Conservation (phyloP, 306 rosid genomes). For the Cucurbita moschata region DNA sequence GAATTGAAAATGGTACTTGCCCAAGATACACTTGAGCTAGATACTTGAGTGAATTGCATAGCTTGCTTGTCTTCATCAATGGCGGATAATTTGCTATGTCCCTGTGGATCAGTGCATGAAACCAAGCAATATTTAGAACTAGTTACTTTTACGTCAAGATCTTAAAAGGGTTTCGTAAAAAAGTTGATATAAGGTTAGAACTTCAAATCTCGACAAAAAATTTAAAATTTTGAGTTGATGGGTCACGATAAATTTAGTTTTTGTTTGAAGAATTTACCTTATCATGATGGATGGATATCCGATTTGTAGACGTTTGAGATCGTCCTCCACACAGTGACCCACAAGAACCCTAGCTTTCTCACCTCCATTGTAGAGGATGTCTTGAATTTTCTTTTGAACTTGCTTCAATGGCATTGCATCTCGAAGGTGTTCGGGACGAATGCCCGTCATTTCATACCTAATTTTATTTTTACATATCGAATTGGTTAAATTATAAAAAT, state of each 20-base stretch:
- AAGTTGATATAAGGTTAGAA: too few relatives aligned
- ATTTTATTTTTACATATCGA: background rate
- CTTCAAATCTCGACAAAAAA: too few relatives aligned
- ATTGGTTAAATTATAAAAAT: background rate
- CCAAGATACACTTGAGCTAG: constrained; percentile 84
- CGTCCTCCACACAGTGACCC: constrained; percentile 76
- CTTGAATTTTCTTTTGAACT: constrained; percentile 75
- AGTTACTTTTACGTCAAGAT: too few relatives aligned
- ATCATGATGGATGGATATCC: constrained; percentile 49
- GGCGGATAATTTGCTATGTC: constrained; percentile 96
- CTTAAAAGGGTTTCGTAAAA: too few relatives aligned
- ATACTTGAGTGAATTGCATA: constrained; percentile 86
- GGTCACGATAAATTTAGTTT: background rate
- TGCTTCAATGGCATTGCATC: constrained; percentile 67
- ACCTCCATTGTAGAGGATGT: constrained; percentile 68
- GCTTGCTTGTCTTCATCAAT: constrained; percentile 91
- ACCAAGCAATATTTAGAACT: background rate
- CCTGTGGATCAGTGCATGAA: constrained; percentile 18
- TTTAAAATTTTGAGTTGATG: background rate
- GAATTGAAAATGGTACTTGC: constrained; percentile 18
- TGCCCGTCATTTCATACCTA: constrained; percentile 86
- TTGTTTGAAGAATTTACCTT: constrained; percentile 25
- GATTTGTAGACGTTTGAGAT: constrained; percentile 62
- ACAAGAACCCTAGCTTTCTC: constrained; percentile 79
- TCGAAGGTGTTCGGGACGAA: constrained; percentile 65